A percentile compares a stretch with the other conserved stretches of the same genome.
These are phyloP conservation scores for Hortiboletus rubellus DNA, from an alignment of 1,284 basidiomycete genomes.

Conservation along the genomic window DNA sequence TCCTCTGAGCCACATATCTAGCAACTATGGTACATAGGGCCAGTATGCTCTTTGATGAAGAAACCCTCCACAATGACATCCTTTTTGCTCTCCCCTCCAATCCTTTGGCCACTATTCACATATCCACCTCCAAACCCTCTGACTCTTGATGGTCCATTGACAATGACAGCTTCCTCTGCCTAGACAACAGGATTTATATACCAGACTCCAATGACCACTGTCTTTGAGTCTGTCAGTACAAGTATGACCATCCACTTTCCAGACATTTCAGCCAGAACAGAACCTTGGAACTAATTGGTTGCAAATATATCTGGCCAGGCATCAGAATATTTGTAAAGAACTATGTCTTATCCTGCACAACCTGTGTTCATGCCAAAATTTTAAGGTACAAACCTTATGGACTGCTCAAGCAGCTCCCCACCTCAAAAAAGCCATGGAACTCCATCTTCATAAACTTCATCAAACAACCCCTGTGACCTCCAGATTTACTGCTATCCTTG, in stretches of 20 bases:
- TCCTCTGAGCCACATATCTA: background rate
- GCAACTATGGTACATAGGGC: background rate
- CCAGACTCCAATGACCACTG: background rate
- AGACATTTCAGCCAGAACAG: background rate
- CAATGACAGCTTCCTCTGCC: background rate
- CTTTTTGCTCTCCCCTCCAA: too few relatives aligned
- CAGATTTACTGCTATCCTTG: slow-evolving; percentile 34
- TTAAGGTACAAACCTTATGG: background rate
- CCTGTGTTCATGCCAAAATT: background rate
- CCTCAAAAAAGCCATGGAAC: slow-evolving; percentile 12
- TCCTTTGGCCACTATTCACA: too few relatives aligned
- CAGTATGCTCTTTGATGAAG: background rate
- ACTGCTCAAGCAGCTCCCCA: background rate
- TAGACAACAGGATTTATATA: background rate
- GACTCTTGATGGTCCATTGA: too few relatives aligned
- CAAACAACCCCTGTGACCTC: slow-evolving; percentile 18
- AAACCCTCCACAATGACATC: too few relatives aligned
- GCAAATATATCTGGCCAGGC: too few relatives aligned
- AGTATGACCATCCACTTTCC: background rate
- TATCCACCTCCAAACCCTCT: too few relatives aligned
- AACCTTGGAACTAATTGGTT: background rate
- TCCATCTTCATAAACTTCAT: slow-evolving; percentile 2
- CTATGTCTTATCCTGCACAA: background rate
- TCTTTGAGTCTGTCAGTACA: background rate
- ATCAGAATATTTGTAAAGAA: too few relatives aligned